Base-by-base conservation (phyloP, 805 yeast species). In the Suhomyces vadensis region DNA sequence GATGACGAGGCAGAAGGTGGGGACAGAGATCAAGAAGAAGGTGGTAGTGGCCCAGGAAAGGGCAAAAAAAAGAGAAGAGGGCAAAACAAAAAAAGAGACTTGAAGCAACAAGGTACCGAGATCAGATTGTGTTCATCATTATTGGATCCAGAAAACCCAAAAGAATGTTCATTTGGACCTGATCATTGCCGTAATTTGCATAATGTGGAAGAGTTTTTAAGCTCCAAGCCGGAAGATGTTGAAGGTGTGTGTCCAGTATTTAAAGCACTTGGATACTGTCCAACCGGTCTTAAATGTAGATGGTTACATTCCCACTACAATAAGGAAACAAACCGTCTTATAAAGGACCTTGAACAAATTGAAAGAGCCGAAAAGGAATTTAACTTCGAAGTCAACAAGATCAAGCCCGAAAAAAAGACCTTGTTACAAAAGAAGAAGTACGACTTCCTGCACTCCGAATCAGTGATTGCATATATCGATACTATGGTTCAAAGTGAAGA, bases 241-340 rank as follows among this genome's bases (percentile, higher is more conserved):
- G 78, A 74, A 7, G 95, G 95, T 0, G 57, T 57, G 1, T 94
- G 99, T 65, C 98, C 99, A 0, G 96, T 88, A 3, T 90, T 69
- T 59, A 71, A 70, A 25, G 84, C 86, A 1, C 71, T 88, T 26
- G 99, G 99, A 0, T 83, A 80, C 57, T 94, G 99, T 72, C 96
- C 96, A 3, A 78, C 85, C 49, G 99, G 99, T 0, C 67, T 87
- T 55, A 92, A 88, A 63, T 94, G 99, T 68, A 79, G 97, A 56
- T 94, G 96, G 88, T 75, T 94, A 45, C 69, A 77, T 3, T 78
- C 87, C 11, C 98, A 94, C 67, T 77, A 69, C 57, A 61, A 76
- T 52, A 58, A 57, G 24, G 83, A 71, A 44, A 64, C 73, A 13
- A 69, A 66, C 42, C 67, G 62, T 47, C 63, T 83, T 16, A 48